Base-by-base conservation (phyloP, 768 basidiomycete species). In the Trametes maxima region DNA sequence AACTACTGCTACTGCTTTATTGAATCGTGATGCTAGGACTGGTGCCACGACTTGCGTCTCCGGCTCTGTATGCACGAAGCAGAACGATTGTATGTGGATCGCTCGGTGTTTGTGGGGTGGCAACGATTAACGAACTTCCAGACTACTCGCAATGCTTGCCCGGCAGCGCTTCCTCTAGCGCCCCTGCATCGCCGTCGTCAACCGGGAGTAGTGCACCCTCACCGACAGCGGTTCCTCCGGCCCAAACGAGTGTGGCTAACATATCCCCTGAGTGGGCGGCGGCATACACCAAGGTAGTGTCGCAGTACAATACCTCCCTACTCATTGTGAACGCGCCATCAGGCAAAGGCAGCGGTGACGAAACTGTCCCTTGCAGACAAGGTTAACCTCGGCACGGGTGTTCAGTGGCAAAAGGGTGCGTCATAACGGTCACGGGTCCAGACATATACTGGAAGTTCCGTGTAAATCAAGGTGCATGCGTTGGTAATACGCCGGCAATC, bases 61-160 rank as follows among this genome's bases (percentile, higher is more conserved):
- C 37, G 79, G 80, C 39, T 69, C 75, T 43, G 73, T 74, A n/a
- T 83, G 83, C 67, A 78, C 76, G 1, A 63, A 72, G 42, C 54
- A 77, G 40, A 84, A 83, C 64, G 67, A 73, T 48, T 82, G 83
- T 82, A 57, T 59, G 77, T 64, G 17, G 17, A 16, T 28, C 25
- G 39, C 10, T 39, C 10, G n/a, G 14, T 8, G 35, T 48, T 1
- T 42, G 46, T 48, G 25, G 14, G 19, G 7, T 5, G 12, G n/a
- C 28, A 11, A 8, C 4, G 10, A n/a, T 37, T 48, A 40, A 50
- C n/a, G 17, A 33, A 16, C 3, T 3, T 45, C 14, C 28, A 83
- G 82, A 77, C 56, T 83, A 83, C 67, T 83, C 64, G 33, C 82
- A 84, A 68, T 85, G 82, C 58, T 73, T 83, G 14, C 80, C 79